These are phyloP conservation scores for Hamamelis virginiana DNA, from an alignment of 164 flowering plant species.

Conservation along the genomic window DNA sequence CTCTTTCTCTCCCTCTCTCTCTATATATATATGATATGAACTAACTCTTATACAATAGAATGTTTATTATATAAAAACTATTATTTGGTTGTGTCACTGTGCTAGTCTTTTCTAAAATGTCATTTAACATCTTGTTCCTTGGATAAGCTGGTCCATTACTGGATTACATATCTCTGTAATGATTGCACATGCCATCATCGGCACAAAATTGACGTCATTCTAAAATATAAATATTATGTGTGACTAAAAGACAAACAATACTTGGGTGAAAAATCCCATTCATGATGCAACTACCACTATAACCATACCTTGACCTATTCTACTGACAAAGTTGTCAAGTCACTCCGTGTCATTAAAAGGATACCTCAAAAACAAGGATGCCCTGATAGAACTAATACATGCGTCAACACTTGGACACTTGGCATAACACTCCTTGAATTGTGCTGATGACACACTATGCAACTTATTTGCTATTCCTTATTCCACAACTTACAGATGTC, in stretches of 20 bases:
- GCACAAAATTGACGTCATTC: neutral
- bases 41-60: too few relatives aligned
- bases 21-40: too few relatives aligned
- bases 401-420: constrained; percentile 1
- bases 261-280: neutral
- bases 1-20: too few relatives aligned
- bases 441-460: too few relatives aligned
- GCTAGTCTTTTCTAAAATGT: neutral
- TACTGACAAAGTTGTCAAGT: neutral
- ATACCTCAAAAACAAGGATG: too few relatives aligned
- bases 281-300: neutral
- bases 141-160: neutral
- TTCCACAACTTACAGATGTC: too few relatives aligned
- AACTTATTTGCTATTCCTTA: too few relatives aligned
- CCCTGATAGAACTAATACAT: too few relatives aligned
- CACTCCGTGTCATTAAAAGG: neutral
- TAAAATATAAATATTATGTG: neutral
- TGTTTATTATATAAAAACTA: too few relatives aligned
- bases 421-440: neutral
- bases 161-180: neutral
- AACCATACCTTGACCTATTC: neutral
- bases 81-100: neutral
- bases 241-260: neutral
- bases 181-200: neutral
- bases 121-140: neutral